These are phyloP conservation scores for Fusarium anguioides DNA, from an alignment of 2,329 filamentous ascomycete species.

Conservation along the genomic window DNA sequence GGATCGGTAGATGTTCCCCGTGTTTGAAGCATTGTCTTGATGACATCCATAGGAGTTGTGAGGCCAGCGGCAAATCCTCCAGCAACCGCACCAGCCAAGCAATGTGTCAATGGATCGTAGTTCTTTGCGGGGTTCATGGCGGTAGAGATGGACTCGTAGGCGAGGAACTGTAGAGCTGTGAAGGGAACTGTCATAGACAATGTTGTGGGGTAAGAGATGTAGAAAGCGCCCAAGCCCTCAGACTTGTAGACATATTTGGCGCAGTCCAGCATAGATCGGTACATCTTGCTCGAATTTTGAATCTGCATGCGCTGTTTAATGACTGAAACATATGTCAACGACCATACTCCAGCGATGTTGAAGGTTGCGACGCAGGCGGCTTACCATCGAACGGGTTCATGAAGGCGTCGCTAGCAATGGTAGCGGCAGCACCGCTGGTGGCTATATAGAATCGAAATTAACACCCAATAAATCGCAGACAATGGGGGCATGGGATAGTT, in stretches of 20 bases:
- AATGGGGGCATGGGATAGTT: conserved; percentile 46
- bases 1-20: conserved; percentile 83
- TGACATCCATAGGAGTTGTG: conserved; percentile 96
- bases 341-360: neutral
- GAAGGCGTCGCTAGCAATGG: conserved; percentile 95
- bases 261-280: conserved; percentile 88
- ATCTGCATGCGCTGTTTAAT: conserved; percentile 99
- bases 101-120: conserved; percentile 95
- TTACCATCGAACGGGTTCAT: conserved; percentile 99
- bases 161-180: conserved; percentile 95
- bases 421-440: conserved; percentile 91
- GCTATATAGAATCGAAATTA: conserved; percentile 62
- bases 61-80: conserved; percentile 93
- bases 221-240: conserved; percentile 92
- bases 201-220: conserved; percentile 98
- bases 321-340: conserved; percentile 65
- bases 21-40: conserved; percentile 97
- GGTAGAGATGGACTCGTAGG: conserved; percentile 96
- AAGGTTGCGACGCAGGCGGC: conserved; percentile 51
- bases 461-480: neutral
- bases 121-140: conserved; percentile 85
- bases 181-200: conserved; percentile 99
- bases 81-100: conserved; percentile 88
- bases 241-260: conserved; percentile 86
- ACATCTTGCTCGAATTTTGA: conserved; percentile 87